Conservation (phyloP, 2,329 filamentous ascomycete species). For the Colletotrichum sp. region DNA sequence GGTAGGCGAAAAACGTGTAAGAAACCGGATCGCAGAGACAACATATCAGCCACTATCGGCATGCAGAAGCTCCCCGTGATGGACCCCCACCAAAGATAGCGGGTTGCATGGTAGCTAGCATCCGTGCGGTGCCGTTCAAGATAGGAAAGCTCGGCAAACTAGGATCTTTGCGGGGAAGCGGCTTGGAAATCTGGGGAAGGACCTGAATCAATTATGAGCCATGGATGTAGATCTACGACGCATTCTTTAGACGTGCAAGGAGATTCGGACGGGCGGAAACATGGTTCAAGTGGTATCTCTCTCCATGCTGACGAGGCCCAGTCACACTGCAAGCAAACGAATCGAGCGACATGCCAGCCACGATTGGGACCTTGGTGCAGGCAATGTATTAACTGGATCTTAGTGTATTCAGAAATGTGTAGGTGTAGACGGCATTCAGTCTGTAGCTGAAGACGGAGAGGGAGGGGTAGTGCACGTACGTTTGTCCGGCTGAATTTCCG, state of each 20-base stretch:
- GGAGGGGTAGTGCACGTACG: background rate
- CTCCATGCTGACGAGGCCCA: background rate
- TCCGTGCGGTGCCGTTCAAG: background rate
- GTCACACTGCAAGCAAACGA: background rate
- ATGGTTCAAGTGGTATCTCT: background rate
- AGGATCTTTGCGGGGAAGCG: background rate
- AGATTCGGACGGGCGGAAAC: background rate
- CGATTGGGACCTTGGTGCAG: background rate
- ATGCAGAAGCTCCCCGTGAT: background rate
- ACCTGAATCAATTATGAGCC: background rate
- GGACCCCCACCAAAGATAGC: background rate
- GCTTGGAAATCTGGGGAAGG: background rate
- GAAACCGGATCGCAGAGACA: background rate
- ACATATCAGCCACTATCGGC: background rate
- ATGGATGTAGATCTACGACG: background rate
- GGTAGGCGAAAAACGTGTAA: background rate
- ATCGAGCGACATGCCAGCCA: background rate
- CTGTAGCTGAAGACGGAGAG: background rate
- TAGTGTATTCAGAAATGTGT: background rate
- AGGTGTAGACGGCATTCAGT: background rate
- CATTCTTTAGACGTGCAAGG: background rate
- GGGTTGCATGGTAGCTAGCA: background rate
- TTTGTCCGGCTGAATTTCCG: background rate
- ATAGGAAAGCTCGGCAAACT: background rate
- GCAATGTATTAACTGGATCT: background rate